These are phyloP conservation scores for Mortierella sp. DNA, from an alignment of 371 early-diverging fungal species.

Conservation along the genomic window DNA sequence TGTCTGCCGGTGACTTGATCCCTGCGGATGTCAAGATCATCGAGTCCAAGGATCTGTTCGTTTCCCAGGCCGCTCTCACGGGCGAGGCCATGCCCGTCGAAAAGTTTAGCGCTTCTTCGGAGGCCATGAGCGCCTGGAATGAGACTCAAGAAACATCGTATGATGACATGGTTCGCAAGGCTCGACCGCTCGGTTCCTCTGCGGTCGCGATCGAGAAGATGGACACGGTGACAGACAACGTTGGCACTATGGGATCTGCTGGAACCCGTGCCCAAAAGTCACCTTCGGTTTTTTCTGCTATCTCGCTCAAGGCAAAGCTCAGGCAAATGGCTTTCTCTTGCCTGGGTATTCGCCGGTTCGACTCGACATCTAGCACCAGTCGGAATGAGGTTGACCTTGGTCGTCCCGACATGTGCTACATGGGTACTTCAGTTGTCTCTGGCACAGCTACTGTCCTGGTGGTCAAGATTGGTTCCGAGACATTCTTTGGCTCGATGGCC, in stretches of 20 bases:
- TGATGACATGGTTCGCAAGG: conserved; percentile 15
- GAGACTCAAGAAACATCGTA: conserved; percentile 8
- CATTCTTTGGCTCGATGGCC: conserved; percentile 56
- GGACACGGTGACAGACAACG: not conserved
- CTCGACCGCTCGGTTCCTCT: conserved; percentile 11
- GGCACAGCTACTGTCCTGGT: conserved; percentile 55
- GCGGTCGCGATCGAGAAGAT: conserved; percentile 9
- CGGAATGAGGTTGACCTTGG: conserved; percentile 25
- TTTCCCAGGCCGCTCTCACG: conserved; percentile 53
- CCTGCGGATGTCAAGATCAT: conserved; percentile 52
- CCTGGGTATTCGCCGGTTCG: conserved; percentile 41
- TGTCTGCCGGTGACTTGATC: conserved; percentile 54
- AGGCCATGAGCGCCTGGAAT: conserved; percentile 24
- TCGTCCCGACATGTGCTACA: conserved; percentile 46
- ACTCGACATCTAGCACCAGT: conserved; percentile 3
- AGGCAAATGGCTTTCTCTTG: conserved; percentile 11
- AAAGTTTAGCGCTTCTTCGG: conserved; percentile 37
- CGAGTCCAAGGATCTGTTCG: conserved; percentile 54
- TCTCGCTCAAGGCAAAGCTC: conserved; percentile 12
- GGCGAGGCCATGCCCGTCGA: conserved; percentile 58
- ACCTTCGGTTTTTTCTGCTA: not conserved
- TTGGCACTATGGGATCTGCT: not conserved
- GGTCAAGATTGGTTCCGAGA: conserved; percentile 44
- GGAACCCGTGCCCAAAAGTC: not conserved
- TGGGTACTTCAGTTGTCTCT: conserved; percentile 56